Evolutionary conservation across 176 grass and related monocot genomes (phyloP).

Genomic region (Hsuehochloa calcarea): DNA sequence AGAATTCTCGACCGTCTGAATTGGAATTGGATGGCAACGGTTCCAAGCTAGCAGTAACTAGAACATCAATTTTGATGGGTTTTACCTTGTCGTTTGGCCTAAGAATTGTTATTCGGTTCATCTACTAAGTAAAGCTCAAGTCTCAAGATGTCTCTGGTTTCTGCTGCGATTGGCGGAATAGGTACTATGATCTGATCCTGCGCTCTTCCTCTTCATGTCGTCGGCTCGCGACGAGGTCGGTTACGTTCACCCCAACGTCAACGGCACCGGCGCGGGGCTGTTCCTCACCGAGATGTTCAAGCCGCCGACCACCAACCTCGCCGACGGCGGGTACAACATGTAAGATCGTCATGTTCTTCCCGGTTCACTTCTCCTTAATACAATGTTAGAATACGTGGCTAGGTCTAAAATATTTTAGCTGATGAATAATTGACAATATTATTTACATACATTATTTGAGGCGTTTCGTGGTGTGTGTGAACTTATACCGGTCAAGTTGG

Average conservation of each 20-base stretch:
- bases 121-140: background rate
- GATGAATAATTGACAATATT: too few species aligned
- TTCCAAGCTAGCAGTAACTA: too few species aligned
- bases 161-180: constrained; percentile 49
- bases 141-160: background rate
- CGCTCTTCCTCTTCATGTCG: constrained; percentile 87
- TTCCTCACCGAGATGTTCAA: constrained; percentile 71
- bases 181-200: constrained; percentile 84
- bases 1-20: too few species aligned
- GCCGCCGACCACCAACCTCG: constrained; percentile 55
- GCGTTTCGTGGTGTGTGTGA: too few species aligned
- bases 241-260: constrained; percentile 89
- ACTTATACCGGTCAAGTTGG: too few species aligned
- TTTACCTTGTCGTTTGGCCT: too few species aligned
- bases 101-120: background rate
- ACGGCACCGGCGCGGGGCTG: constrained; percentile 63
- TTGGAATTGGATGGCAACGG: too few species aligned
- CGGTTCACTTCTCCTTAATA: background rate
- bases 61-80: too few species aligned
- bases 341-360: constrained; percentile 14
- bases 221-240: constrained; percentile 79
- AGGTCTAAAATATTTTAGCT: too few species aligned
- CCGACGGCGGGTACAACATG: constrained; percentile 79
- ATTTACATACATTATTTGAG: too few species aligned
- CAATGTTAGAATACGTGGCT: too few species aligned